Evolutionary conservation across 164 flowering plant species (phyloP), one percentile per base, ranked within the genome.

Genomic region (Magnolia kwangsiensis): DNA sequence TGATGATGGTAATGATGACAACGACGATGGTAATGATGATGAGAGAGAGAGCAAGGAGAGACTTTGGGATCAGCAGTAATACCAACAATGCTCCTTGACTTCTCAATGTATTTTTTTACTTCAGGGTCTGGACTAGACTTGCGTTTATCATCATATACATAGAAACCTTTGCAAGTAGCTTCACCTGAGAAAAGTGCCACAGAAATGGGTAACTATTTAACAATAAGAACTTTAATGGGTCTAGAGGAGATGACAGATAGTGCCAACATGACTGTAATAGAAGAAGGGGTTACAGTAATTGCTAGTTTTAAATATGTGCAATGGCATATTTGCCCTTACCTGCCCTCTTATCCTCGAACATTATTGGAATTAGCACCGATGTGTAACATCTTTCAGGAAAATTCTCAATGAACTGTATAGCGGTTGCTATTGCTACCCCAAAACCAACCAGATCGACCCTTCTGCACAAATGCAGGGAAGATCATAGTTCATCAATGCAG

Each of bases 351-450:
- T 91, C 95, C 82, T 94, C 95, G 77, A 86, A 89, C 92, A 96
- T 81, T 20, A 91, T 63, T 7, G 96, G 90, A 69, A 96, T 82
- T 50, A 96, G 75, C 88, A 87, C 87, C 6, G 98, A 88, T 74
- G 86, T 94, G 82, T 92, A 85, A 4, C 88, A 83, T 75, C 96
- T 86, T 24, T 92, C 97, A 3, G 93, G 92, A 74, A 94, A 92
- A 81, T 83, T 89, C 81, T 82, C 78, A 61, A 93, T 50, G 74
- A 84, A 96, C 73, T 93, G 97, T 61, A 58, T 77, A 55, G 88
- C 98, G 21, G 97, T 93, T 29, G 98, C 98, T 69, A 92, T 50
- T 61, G 92, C 98, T 72, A 96, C 98, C 50, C 97, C 98, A 84
- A 93, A 96, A 64, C 98, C 98, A 85, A 92, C 94, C 74, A 90